Evolutionary conservation across 2,329 filamentous ascomycete species (phyloP).

Genomic region (Phaeosphaeriaceae sp.): DNA sequence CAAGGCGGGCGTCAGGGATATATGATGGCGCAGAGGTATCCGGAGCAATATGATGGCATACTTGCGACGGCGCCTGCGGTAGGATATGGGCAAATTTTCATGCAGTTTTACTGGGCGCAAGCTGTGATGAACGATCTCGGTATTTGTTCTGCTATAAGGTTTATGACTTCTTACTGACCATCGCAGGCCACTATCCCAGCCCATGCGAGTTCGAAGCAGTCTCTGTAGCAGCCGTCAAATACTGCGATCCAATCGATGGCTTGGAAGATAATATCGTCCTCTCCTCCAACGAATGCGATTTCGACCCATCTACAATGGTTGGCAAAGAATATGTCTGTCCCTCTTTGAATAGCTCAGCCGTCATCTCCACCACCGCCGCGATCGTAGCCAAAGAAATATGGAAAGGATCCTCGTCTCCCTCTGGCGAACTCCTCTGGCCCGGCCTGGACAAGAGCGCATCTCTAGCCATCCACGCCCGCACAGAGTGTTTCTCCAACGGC

Average conservation of each 20-base stretch:
- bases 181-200: constrained; percentile 8
- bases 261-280: constrained; percentile 40
- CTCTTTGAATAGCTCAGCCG: constrained; percentile 3
- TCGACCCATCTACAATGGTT: constrained; percentile 21
- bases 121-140: constrained; percentile 34
- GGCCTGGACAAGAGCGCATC: constrained; percentile 13
- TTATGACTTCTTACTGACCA: neutral
- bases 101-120: constrained; percentile 29
- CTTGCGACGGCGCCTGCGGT: constrained; percentile 37
- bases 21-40: constrained; percentile 40
- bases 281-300: constrained; percentile 27
- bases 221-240: constrained; percentile 15
- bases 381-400: constrained; percentile 18
- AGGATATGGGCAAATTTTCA: constrained; percentile 20
- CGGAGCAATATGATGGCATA: constrained; percentile 36
- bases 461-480: neutral
- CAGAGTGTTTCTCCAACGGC: constrained; percentile 8
- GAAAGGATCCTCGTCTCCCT: constrained; percentile 15
- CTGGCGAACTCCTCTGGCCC: constrained; percentile 21
- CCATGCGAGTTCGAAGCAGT: constrained; percentile 32
- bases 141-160: neutral
- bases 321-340: constrained; percentile 15
- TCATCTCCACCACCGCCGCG: constrained; percentile 14
- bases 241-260: constrained; percentile 37
- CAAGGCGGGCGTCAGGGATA: constrained; percentile 34